Evolutionary conservation across 106 monocot species (phyloP).

Genomic region (Acanthochlamys bracteata): DNA sequence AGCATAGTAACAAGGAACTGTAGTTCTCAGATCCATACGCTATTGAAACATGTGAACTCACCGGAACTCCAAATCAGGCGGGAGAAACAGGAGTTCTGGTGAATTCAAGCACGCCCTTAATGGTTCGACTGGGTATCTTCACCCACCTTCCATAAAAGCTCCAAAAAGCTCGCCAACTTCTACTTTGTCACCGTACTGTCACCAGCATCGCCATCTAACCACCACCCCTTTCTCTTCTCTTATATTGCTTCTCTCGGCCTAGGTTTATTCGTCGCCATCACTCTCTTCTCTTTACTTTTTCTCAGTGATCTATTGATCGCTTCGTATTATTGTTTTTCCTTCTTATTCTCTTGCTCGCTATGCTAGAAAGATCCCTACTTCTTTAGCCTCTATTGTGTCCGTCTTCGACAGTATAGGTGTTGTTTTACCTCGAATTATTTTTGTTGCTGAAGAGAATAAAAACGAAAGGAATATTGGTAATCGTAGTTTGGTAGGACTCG

Average conservation of each 20-base stretch:
- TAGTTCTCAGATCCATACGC: too few relatives aligned
- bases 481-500: conserved; percentile 26
- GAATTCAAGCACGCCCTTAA: neutral
- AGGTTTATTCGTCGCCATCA: conserved; percentile 54
- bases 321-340: conserved; percentile 51
- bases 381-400: too few relatives aligned
- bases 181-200: too few relatives aligned
- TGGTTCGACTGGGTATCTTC: conserved; percentile 28
- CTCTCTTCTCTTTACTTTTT: conserved; percentile 40
- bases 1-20: too few relatives aligned
- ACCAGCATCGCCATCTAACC: neutral
- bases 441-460: conserved; percentile 46
- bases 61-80: too few relatives aligned
- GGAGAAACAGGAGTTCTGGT: too few relatives aligned
- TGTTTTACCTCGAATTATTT: conserved; percentile 43
- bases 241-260: conserved; percentile 31
- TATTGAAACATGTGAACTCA: too few relatives aligned
- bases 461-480: conserved; percentile 5
- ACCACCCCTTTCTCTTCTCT: conserved; percentile 17
- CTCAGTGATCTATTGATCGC: conserved; percentile 39
- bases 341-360: conserved; percentile 1
- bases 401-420: conserved; percentile 6
- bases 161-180: conserved; percentile 1
- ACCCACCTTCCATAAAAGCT: conserved; percentile 20
- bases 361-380: too few relatives aligned